These are phyloP conservation scores for Aspergillus pseudoviridinutans DNA, from an alignment of 2,329 filamentous ascomycete genomes.

Conservation along the genomic window DNA sequence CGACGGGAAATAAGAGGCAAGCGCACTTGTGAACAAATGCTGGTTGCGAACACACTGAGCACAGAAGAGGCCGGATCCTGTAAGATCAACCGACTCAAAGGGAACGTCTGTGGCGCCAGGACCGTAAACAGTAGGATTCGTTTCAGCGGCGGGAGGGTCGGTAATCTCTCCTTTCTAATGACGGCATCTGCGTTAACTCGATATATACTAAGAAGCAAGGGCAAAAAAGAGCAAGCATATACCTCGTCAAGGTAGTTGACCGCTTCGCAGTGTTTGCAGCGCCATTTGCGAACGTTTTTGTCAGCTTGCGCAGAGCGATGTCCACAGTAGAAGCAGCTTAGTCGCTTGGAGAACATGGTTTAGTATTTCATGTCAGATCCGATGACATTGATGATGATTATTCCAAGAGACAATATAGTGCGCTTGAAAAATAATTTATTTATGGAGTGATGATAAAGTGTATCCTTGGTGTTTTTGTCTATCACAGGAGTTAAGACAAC, in stretches of 20 bases:
- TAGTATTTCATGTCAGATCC: conserved; percentile 32
- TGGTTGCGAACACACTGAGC: conserved; percentile 83
- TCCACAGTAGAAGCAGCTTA: conserved; percentile 83
- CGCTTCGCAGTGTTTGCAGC: conserved; percentile 75
- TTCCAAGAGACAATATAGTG: conserved; percentile 9
- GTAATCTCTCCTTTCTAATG: conserved; percentile 78
- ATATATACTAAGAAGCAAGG: conserved; percentile 1
- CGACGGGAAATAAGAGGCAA: conserved; percentile 75
- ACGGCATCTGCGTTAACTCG: conserved; percentile 17
- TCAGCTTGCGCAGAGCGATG: conserved; percentile 59
- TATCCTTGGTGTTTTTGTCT: conserved; percentile 5
- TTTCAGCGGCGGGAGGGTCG: conserved; percentile 69
- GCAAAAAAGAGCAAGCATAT: conserved; percentile 21
- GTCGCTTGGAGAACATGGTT: conserved; percentile 40
- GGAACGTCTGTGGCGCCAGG: conserved; percentile 46
- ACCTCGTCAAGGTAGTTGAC: conserved; percentile 88
- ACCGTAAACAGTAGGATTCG: conserved; percentile 35
- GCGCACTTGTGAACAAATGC: conserved; percentile 67
- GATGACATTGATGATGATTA: conserved; percentile 10
- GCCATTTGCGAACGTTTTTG: conserved; percentile 63
- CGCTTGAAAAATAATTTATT: neutral
- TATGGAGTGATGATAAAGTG: neutral
- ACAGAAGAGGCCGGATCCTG: conserved; percentile 58
- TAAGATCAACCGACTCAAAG: conserved; percentile 26
- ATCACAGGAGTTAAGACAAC: conserved; percentile 20